Conservation (phyloP, 1,284 basidiomycete species). For the Malassezia vespertilionis region DNA sequence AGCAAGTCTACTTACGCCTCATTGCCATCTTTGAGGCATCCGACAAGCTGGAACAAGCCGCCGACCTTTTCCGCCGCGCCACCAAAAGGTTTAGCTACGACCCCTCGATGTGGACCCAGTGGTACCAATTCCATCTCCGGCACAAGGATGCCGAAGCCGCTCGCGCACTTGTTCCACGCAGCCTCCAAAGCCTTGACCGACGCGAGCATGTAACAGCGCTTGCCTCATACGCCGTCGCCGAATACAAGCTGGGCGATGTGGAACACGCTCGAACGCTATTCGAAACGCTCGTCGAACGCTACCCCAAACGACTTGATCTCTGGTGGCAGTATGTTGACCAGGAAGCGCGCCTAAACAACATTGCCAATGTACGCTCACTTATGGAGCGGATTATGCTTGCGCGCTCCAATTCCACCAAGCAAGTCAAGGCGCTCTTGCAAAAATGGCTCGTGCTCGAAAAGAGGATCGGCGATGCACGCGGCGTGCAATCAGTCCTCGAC, state of each 20-base stretch:
- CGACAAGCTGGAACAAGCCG: slow-evolving; percentile 54
- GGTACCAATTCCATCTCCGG: slow-evolving; percentile 65
- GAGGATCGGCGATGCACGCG: slow-evolving; percentile 72
- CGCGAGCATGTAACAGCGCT: slow-evolving; percentile 90
- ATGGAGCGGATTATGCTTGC: slow-evolving; percentile 66
- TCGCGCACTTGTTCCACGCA: slow-evolving; percentile 73
- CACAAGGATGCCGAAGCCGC: slow-evolving; percentile 66
- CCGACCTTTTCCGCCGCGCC: slow-evolving; percentile 32
- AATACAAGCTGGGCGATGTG: slow-evolving; percentile 85
- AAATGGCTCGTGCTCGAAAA: slow-evolving; percentile 89
- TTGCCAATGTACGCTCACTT: slow-evolving; percentile 55
- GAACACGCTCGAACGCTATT: slow-evolving; percentile 93
- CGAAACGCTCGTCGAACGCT: slow-evolving; percentile 86
- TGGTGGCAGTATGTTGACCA: slow-evolving; percentile 97
- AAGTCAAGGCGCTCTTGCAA: slow-evolving; percentile 74
- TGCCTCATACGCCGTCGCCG: slow-evolving; percentile 81
- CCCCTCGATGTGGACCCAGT: slow-evolving; percentile 83
- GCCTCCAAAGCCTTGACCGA: slow-evolving; percentile 84
- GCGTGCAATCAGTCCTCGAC: slow-evolving; percentile 68
- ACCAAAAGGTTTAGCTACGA: slow-evolving; percentile 83
- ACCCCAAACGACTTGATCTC: slow-evolving; percentile 84
- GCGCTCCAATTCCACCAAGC: slow-evolving; percentile 81
- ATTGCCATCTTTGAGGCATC: slow-evolving; percentile 73
- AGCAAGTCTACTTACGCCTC: slow-evolving; percentile 73
- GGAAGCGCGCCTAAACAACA: slow-evolving; percentile 64